Evolutionary conservation across 495 filamentous ascomycete genomes (phyloP).

Genomic region (Penicillium mononematosum): DNA sequence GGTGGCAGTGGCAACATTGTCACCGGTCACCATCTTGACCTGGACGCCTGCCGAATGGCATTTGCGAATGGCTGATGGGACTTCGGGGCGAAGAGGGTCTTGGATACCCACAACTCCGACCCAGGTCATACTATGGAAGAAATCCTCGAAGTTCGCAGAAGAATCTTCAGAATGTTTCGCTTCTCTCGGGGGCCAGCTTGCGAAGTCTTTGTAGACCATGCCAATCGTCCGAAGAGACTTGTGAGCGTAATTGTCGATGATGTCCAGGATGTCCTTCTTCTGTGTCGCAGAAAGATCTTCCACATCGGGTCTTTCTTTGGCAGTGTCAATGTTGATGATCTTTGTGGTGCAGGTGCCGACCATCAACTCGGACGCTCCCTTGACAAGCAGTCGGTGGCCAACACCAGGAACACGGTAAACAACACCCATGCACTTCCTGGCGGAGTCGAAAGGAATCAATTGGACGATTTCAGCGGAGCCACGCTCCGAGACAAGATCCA

Average conservation of each 20-base stretch:
- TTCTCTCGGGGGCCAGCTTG: constrained; percentile 57
- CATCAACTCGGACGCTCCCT: constrained; percentile 69
- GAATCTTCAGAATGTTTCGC: constrained; percentile 47
- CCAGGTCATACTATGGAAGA: constrained; percentile 61
- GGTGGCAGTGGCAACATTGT: constrained; percentile 77
- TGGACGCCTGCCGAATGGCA: constrained; percentile 78
- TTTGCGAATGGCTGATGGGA: constrained; percentile 68
- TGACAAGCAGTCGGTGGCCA: constrained; percentile 63
- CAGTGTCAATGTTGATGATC: constrained; percentile 25
- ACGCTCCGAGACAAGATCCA: constrained; percentile 61
- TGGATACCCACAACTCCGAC: constrained; percentile 65
- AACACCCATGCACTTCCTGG: constrained; percentile 67
- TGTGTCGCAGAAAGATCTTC: constrained; percentile 36
- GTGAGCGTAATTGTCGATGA: constrained; percentile 57
- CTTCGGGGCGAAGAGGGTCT: constrained; percentile 68
- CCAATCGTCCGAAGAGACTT: constrained; percentile 64
- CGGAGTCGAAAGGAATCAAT: constrained; percentile 66
- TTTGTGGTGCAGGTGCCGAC: constrained; percentile 49
- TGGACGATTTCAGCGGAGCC: constrained; percentile 59
- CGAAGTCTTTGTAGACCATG: constrained; percentile 62
- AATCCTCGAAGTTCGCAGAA: constrained; percentile 53
- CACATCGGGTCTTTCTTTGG: constrained; percentile 34
- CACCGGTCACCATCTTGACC: constrained; percentile 87
- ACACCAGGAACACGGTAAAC: constrained; percentile 56
- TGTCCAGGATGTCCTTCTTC: constrained; percentile 30